A percentile compares a stretch with the other conserved stretches of the same genome.
These are phyloP conservation scores for Dipodascopsis tothii DNA, from an alignment of 805 yeast genomes.

Conservation along the genomic window DNA sequence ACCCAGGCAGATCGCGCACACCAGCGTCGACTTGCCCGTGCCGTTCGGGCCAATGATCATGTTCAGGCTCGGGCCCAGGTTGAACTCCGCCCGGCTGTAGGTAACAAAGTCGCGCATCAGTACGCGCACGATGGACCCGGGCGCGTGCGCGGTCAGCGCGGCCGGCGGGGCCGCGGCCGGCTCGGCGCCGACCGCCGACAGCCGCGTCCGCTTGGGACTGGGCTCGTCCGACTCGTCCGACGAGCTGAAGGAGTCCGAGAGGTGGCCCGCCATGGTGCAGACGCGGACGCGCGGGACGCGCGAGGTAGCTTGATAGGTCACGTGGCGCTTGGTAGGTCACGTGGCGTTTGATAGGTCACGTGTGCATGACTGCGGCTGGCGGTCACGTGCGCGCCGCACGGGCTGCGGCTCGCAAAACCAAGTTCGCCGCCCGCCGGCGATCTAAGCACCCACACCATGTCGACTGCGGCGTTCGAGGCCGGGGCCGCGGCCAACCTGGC, in stretches of 20 bases:
- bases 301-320: no score
- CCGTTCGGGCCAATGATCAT: slow-evolving; percentile 97
- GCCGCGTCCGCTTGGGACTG: neutral
- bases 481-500: slow-evolving; percentile 10
- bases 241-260: neutral
- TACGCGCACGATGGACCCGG: slow-evolving; percentile 48
- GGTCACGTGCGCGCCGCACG: no score
- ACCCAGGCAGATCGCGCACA: slow-evolving; percentile 87
- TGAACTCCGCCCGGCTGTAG: slow-evolving; percentile 53
- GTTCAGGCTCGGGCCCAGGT: slow-evolving; percentile 73
- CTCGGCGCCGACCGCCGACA: neutral
- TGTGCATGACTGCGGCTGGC: no score
- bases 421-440: no score
- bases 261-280: no score
- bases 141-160: slow-evolving; percentile 23
- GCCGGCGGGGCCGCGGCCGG: neutral
- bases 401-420: no score
- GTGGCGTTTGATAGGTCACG: no score
- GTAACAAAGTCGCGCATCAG: slow-evolving; percentile 58
- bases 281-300: no score
- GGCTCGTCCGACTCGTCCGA: neutral
- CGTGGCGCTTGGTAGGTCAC: no score
- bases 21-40: slow-evolving; percentile 87
- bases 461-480: slow-evolving; percentile 6
- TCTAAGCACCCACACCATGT: neutral